A percentile compares a stretch with the other conserved stretches of the same genome.
Evolutionary conservation across 2,329 filamentous ascomycete genomes (phyloP).

Genomic region (Aspergillus spinulosporus): DNA sequence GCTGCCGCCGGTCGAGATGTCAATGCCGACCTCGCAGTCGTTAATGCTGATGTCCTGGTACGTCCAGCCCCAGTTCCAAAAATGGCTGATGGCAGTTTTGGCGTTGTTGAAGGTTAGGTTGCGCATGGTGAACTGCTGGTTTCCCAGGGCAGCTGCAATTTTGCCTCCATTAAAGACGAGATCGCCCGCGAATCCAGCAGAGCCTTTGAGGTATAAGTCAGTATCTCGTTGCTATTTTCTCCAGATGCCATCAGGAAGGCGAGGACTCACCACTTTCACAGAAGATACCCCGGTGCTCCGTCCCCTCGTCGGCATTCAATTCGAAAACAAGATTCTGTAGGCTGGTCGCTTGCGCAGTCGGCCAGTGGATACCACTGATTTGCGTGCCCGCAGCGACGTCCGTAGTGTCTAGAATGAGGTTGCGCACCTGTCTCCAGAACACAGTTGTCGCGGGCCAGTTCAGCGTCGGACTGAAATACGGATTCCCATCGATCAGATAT

Average conservation of each 20-base stretch:
- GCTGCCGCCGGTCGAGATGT: conserved; percentile 68
- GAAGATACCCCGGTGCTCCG: conserved; percentile 74
- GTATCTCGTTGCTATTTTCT: no score
- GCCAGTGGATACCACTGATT: conserved; percentile 79
- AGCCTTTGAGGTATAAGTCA: conserved; percentile 58
- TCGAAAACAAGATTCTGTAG: conserved; percentile 80
- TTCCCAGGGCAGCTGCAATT: conserved; percentile 76
- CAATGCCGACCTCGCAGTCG: conserved; percentile 71
- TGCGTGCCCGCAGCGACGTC: conserved; percentile 43
- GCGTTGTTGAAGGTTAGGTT: conserved; percentile 81
- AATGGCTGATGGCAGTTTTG: conserved; percentile 81
- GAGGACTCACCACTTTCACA: conserved; percentile 56
- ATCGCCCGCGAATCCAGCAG: conserved; percentile 80
- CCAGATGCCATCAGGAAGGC: no score
- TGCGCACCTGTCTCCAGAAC: conserved; percentile 76
- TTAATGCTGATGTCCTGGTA: conserved; percentile 75
- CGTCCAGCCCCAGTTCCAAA: conserved; percentile 89
- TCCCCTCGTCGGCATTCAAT: conserved; percentile 70
- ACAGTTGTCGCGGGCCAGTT: conserved; percentile 78
- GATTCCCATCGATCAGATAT: conserved; percentile 84
- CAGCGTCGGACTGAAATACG: conserved; percentile 66
- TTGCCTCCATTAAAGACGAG: conserved; percentile 76
- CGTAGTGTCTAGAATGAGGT: conserved; percentile 57
- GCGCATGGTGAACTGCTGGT: conserved; percentile 83
- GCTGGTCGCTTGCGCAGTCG: conserved; percentile 79